Evolutionary conservation across 2,329 filamentous ascomycete genomes (phyloP).

Genomic region (Malbranchea zuffiana): DNA sequence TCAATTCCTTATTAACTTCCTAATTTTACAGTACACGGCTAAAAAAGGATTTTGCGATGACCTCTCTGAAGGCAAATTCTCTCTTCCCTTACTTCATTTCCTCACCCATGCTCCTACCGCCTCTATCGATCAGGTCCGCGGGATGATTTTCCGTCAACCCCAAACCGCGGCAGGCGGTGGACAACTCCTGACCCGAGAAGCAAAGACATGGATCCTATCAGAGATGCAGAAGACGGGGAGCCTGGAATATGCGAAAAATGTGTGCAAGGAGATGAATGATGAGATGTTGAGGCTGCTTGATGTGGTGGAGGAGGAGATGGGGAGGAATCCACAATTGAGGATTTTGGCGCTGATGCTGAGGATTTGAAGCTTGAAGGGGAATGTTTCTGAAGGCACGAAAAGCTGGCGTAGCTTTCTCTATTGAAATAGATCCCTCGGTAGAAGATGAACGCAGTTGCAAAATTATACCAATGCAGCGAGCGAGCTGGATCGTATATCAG

Average conservation of each 20-base stretch:
- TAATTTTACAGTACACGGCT: constrained; percentile 52
- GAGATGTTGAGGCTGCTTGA: constrained; percentile 3
- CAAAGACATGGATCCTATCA: constrained; percentile 8
- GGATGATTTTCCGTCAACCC: background rate
- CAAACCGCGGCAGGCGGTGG: background rate
- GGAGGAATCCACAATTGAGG: background rate
- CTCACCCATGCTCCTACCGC: constrained; percentile 4
- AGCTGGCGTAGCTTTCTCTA: too few species aligned
- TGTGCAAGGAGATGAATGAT: background rate
- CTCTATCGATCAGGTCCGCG: background rate
- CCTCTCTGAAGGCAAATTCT: constrained; percentile 93
- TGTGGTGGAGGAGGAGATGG: constrained; percentile 2
- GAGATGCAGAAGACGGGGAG: constrained; percentile 8
- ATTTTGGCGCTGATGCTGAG: background rate
- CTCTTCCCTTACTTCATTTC: constrained; percentile 78
- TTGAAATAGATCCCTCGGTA: too few species aligned
- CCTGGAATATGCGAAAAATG: constrained; percentile 4
- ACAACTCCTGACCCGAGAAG: background rate
- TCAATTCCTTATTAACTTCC: constrained; percentile 55
- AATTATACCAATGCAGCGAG: too few species aligned
- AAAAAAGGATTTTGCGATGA: constrained; percentile 95
- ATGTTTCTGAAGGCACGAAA: too few species aligned
- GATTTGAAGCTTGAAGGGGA: too few species aligned
- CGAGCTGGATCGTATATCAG: too few species aligned
- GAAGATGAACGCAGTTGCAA: too few species aligned